Conservation (phyloP, 2,329 filamentous ascomycete species). For the Truncatella angustata region DNA sequence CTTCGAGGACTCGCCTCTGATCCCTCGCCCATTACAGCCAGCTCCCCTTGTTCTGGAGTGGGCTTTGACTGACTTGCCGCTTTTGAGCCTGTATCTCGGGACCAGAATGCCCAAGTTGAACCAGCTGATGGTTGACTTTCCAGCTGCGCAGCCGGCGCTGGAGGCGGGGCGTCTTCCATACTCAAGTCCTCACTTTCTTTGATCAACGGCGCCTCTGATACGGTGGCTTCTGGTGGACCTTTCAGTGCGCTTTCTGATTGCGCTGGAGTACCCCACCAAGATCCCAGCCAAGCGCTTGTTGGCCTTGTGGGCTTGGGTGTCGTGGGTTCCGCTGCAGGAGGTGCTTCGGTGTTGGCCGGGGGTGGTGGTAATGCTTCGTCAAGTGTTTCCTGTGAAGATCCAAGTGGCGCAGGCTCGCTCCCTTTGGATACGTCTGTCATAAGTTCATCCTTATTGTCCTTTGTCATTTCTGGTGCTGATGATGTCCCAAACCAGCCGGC, state of each 20-base stretch:
- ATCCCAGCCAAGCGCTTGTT: slow-evolving; percentile 33
- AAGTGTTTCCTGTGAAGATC: slow-evolving; percentile 1
- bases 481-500: slow-evolving; percentile 46
- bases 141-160: slow-evolving; percentile 21
- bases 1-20: slow-evolving; percentile 54
- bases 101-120: slow-evolving; percentile 83
- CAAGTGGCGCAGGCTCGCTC: slow-evolving; percentile 17
- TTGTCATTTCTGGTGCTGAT: slow-evolving; percentile 13
- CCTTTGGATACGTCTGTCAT: slow-evolving; percentile 17
- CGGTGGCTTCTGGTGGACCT: slow-evolving; percentile 14
- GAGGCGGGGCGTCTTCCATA: slow-evolving; percentile 39
- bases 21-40: slow-evolving; percentile 57
- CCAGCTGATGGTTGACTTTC: slow-evolving; percentile 43
- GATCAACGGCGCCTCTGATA: slow-evolving; percentile 19
- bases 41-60: slow-evolving; percentile 43
- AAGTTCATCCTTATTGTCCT: slow-evolving; percentile 12
- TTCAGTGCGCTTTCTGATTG: slow-evolving; percentile 13
- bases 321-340: not conserved
- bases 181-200: slow-evolving; percentile 39
- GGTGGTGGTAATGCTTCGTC: slow-evolving; percentile 4
- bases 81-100: slow-evolving; percentile 47
- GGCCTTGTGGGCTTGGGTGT: slow-evolving; percentile 18
- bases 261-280: slow-evolving; percentile 25
- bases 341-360: not conserved
- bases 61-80: slow-evolving; percentile 26